These are phyloP conservation scores for Globisporangium orthogonon DNA, from an alignment of 352 stramenopile species.

Conservation along the genomic window DNA sequence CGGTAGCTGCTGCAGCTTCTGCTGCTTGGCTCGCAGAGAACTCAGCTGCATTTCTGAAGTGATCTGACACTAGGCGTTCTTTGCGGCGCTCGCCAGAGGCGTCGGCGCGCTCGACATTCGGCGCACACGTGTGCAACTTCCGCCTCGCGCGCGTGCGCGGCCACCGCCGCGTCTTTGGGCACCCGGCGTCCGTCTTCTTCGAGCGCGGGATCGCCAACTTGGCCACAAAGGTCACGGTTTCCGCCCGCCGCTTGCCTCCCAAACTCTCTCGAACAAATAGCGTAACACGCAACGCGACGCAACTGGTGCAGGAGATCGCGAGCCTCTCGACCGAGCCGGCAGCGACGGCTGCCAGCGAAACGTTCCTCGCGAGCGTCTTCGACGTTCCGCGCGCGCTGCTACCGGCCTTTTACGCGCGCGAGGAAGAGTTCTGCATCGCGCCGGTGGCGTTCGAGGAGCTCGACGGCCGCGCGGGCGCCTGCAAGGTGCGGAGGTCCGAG, in stretches of 20 bases:
- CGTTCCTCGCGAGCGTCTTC: constrained; percentile 71
- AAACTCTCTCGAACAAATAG: no score
- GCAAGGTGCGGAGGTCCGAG: constrained; percentile 14
- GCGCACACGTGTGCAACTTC: constrained; percentile 82
- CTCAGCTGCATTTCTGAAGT: no score
- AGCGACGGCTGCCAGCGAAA: constrained; percentile 24
- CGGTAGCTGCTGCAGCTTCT: constrained; percentile 14
- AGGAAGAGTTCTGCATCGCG: constrained; percentile 88
- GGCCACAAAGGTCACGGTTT: constrained; percentile 52
- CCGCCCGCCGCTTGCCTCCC: no score
- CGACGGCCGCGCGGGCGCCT: constrained; percentile 23
- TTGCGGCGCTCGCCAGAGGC: constrained; percentile 23
- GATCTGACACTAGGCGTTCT: neutral
- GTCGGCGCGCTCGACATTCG: constrained; percentile 86
- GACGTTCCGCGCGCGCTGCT: constrained; percentile 51
- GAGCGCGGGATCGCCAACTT: constrained; percentile 84
- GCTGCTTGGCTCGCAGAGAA: neutral
- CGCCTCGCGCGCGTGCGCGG: constrained; percentile 74
- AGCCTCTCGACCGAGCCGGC: constrained; percentile 75
- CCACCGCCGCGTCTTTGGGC: constrained; percentile 88
- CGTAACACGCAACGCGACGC: neutral
- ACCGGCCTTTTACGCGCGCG: constrained; percentile 69
- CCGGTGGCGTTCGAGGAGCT: constrained; percentile 69
- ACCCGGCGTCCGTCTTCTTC: constrained; percentile 93
- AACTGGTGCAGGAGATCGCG: constrained; percentile 69